Percentiles rank a stretch among this genome's conserved stretches.
These are phyloP conservation scores for Trypanosoma melophagium DNA, from an alignment of 208 protist species.

Conservation along the genomic window DNA sequence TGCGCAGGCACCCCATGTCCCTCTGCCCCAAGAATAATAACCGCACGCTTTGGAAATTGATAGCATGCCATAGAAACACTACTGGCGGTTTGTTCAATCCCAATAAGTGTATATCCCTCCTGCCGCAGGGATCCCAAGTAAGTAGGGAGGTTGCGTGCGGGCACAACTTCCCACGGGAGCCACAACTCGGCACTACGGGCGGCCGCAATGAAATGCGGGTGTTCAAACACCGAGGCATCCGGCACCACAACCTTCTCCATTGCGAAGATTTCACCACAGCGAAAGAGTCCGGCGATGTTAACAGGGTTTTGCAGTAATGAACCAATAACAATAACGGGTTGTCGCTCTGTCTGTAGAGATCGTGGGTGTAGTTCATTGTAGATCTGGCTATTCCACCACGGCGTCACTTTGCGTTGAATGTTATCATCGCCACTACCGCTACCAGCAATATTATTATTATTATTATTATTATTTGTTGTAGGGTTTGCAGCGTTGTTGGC, in stretches of 20 bases:
- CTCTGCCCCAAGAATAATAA: constrained; percentile 85
- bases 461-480: not conserved
- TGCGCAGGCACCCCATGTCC: constrained; percentile 87
- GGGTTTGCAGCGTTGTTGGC: not conserved
- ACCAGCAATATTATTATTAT: constrained; percentile 14
- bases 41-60: constrained; percentile 62
- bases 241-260: constrained; percentile 78
- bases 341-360: constrained; percentile 43
- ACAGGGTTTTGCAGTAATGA: constrained; percentile 87
- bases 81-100: constrained; percentile 87
- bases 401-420: constrained; percentile 84
- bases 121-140: constrained; percentile 64
- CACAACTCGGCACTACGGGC: constrained; percentile 89
- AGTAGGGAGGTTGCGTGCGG: constrained; percentile 41
- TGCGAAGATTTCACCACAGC: constrained; percentile 88
- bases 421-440: constrained; percentile 44
- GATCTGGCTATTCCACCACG: constrained; percentile 88
- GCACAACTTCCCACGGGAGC: constrained; percentile 81
- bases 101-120: constrained; percentile 85
- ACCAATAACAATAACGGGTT: constrained; percentile 81
- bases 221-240: constrained; percentile 75
- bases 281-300: constrained; percentile 88
- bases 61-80: constrained; percentile 78
- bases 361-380: constrained; percentile 89
- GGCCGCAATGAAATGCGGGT: constrained; percentile 86